Evolutionary conservation across 177 flowering plant genomes (phyloP).

Genomic region (Vitis hybrid): DNA sequence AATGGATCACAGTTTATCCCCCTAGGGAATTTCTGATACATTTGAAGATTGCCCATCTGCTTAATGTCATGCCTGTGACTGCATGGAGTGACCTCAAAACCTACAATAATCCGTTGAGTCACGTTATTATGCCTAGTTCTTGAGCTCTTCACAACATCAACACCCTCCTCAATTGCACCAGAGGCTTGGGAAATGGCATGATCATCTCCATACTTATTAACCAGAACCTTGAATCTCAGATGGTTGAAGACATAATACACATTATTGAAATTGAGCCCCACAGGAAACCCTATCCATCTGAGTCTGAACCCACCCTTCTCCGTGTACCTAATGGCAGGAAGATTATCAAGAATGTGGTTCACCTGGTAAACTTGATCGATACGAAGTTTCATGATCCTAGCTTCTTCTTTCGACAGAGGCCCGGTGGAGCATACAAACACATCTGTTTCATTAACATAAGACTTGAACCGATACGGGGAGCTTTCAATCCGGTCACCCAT

Average conservation of each 20-base stretch:
- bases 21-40: conserved; percentile 3
- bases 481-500: conserved; percentile 25
- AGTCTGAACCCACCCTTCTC: conserved; percentile 11
- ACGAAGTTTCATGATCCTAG: conserved; percentile 14
- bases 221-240: conserved; percentile 17
- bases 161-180: conserved; percentile 10
- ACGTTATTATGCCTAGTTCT: conserved; percentile 3
- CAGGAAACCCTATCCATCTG: conserved; percentile 15
- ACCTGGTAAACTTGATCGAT: conserved; percentile 22
- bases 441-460: conserved; percentile 14
- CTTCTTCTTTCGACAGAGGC: conserved; percentile 8
- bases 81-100: conserved; percentile 25
- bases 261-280: conserved; percentile 1
- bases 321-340: conserved; percentile 18
- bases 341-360: conserved; percentile 18
- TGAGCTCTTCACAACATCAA: conserved; percentile 6
- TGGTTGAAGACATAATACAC: conserved; percentile 14
- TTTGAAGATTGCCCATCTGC: background rate
- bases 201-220: conserved; percentile 15
- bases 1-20: conserved; percentile 12
- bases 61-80: conserved; percentile 11
- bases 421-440: conserved; percentile 8
- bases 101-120: conserved; percentile 15
- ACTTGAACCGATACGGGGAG: conserved; percentile 20
- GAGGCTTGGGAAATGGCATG: background rate